phyloP scores from a whole-genome alignment of 2,329 filamentous ascomycete genomes.

The Atkinsonella hypoxylon region DNA sequence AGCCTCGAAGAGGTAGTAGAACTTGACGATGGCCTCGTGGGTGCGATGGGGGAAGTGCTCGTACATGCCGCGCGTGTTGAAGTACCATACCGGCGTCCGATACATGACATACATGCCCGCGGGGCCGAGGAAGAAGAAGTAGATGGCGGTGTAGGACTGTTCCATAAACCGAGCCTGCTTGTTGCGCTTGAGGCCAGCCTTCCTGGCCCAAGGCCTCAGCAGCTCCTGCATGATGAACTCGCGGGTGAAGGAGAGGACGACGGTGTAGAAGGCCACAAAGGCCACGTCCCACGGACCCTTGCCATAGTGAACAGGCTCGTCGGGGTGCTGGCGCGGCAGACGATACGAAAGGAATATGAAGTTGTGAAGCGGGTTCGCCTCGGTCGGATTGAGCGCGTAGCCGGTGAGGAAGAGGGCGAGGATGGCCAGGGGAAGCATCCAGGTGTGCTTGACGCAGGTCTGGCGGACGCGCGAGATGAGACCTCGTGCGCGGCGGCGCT shows the following conservation, averaged over 20 bases:
- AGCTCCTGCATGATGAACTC: slow-evolving; percentile 93
- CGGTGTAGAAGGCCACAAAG: slow-evolving; percentile 79
- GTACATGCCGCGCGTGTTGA: slow-evolving; percentile 85
- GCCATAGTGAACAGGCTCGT: slow-evolving; percentile 57
- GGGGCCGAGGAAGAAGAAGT: slow-evolving; percentile 74
- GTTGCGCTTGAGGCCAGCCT: slow-evolving; percentile 56
- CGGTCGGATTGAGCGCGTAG: slow-evolving; percentile 65
- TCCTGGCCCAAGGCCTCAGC: slow-evolving; percentile 62
- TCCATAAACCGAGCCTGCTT: slow-evolving; percentile 94
- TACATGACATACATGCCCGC: slow-evolving; percentile 86
- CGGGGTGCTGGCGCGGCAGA: slow-evolving; percentile 36
- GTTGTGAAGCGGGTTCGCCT: slow-evolving; percentile 65
- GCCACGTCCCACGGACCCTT: slow-evolving; percentile 81
- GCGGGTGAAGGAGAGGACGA: slow-evolving; percentile 84
- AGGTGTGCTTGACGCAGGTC: slow-evolving; percentile 49
- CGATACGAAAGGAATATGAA: slow-evolving; percentile 89
- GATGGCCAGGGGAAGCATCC: slow-evolving; percentile 55
- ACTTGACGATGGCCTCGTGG: slow-evolving; percentile 75
- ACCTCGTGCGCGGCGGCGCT: slow-evolving; percentile 43
- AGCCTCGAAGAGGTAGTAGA: slow-evolving; percentile 90
- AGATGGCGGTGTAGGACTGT: slow-evolving; percentile 86
- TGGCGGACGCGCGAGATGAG: slow-evolving; percentile 36
- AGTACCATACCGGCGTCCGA: slow-evolving; percentile 87
- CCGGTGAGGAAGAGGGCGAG: slow-evolving; percentile 49
- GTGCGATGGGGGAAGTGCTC: slow-evolving; percentile 74